Base-by-base conservation (phyloP, 371 early-diverging fungal species). In the Phascolomyces articulosus region DNA sequence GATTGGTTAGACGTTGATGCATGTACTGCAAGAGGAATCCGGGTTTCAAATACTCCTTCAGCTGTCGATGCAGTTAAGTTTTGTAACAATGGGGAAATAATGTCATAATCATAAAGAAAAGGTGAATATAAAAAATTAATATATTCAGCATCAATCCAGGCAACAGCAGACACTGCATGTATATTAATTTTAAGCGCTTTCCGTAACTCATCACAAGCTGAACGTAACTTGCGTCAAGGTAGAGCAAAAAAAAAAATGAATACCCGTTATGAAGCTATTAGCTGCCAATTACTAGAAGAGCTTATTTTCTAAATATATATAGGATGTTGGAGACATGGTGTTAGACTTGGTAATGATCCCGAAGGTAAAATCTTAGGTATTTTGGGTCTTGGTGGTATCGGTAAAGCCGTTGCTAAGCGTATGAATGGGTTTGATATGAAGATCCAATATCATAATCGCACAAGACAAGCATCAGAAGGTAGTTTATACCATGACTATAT, bases 371-470 rank as follows among this genome's bases (percentile, higher is more conserved):
- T 68, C 0, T 53, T 87, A 23, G 87, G 87, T 60, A 78, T 87
- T 38, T 66, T 87, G 16, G 87, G 87, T n/a, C 78, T 85, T 65
- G 87, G 87, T 9, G 86, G 87, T 21, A 87, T 87, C 48, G 87
- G 87, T 0, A 69, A 78, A 53, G 84, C 87, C 1, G 70, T 87
- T 11, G 86, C 85, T n/a, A 79, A 81, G 58, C 80, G 87, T 31
- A 84, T 83, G 64, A 40, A 62, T 62, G 83, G 80, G 0, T 77
- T 87, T 60, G 86, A 83, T 28, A 75, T 85, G 78, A 79, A 83
- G 40, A 70, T 87, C 15, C 69, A 78, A 28, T 87, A 87, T 40
- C 72, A 87, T 58, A 87, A 87, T 66, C 74, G 87, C 8, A 70
- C 58, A 16, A 79, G 78, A 16, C 60, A 84, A 28, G 40, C 70